These are phyloP conservation scores for Melaleuca quinquenervia DNA, from an alignment of 345 rosid genomes.

Conservation along the genomic window DNA sequence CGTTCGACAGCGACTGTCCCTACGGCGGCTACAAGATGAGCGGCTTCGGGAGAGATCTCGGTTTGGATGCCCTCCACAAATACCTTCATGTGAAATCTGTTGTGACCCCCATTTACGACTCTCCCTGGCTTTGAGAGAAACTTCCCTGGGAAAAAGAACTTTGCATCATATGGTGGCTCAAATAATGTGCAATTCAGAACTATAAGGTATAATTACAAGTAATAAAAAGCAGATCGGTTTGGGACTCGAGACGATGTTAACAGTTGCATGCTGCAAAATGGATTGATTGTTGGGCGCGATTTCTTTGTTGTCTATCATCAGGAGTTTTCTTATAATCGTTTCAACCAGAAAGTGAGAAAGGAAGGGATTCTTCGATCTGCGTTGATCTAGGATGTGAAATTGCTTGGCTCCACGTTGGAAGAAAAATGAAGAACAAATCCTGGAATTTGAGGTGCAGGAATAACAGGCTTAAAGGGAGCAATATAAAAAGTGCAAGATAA, in stretches of 20 bases:
- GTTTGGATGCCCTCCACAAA: conserved; percentile 49
- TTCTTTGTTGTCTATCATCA: not conserved
- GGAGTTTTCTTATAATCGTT: not conserved
- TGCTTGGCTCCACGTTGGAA: not conserved
- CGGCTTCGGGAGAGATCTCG: conserved; percentile 56
- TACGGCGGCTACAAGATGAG: conserved; percentile 72
- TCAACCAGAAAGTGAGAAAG: not conserved
- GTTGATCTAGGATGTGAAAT: not conserved
- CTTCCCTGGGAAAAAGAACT: not conserved
- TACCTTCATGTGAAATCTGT: conserved; percentile 56
- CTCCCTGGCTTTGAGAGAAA: conserved; percentile 30
- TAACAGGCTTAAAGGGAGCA: not conserved
- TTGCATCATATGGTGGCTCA: not conserved
- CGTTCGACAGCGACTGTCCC: conserved; percentile 48
- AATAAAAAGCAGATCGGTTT: not conserved
- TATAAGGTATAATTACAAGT: not conserved
- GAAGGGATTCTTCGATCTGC: not conserved
- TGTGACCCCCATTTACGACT: conserved; percentile 51
- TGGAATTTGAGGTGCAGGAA: not conserved
- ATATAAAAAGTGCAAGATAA: not conserved
- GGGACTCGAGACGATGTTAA: not conserved
- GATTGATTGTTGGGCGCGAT: not conserved
- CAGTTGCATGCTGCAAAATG: not conserved
- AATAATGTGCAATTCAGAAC: not conserved
- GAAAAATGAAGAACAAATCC: not conserved